phyloP scores from a whole-genome alignment of 2,329 filamentous ascomycete species.

The Epichloe brachyelytri region DNA sequence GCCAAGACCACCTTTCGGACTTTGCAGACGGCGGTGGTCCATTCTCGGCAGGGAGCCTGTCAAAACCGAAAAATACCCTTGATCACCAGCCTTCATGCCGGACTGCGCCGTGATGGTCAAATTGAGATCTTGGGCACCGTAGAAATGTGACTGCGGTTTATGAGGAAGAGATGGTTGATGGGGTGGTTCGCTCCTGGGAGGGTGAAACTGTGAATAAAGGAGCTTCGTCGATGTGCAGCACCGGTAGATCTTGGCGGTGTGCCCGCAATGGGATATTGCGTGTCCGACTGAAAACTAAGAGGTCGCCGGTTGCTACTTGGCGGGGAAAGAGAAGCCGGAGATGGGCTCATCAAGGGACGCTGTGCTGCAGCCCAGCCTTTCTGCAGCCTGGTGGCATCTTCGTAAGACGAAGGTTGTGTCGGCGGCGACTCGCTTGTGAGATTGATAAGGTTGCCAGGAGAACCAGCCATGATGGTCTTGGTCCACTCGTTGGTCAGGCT shows the following conservation, averaged over 20 bases:
- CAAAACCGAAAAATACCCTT: conserved; percentile 74
- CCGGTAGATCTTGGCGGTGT: conserved; percentile 23
- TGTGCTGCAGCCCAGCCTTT: conserved; percentile 34
- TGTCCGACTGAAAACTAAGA: conserved; percentile 42
- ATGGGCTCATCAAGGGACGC: conserved; percentile 30
- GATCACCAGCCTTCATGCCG: conserved; percentile 49
- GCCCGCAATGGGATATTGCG: conserved; percentile 29
- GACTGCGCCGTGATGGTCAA: conserved; percentile 46
- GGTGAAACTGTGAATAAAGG: conserved; percentile 36
- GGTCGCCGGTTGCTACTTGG: conserved; percentile 28
- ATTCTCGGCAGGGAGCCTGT: conserved; percentile 44
- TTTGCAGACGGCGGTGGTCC: conserved; percentile 18
- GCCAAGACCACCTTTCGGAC: conserved; percentile 55
- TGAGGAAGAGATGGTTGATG: conserved; percentile 56
- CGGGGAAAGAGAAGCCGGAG: conserved; percentile 29
- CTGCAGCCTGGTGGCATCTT: conserved; percentile 30
- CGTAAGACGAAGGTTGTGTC: conserved; percentile 39
- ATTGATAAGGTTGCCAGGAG: conserved; percentile 40
- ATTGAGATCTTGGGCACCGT: conserved; percentile 61
- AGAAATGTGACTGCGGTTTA: conserved; percentile 65
- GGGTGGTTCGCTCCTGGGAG: conserved; percentile 26
- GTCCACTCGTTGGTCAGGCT: conserved; percentile 35
- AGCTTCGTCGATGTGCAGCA: conserved; percentile 30
- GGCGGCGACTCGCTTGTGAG: conserved; percentile 39
- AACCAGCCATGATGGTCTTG: conserved; percentile 29